These are phyloP conservation scores for Lentinus tigrinus DNA, from an alignment of 768 basidiomycete species.

Conservation along the genomic window DNA sequence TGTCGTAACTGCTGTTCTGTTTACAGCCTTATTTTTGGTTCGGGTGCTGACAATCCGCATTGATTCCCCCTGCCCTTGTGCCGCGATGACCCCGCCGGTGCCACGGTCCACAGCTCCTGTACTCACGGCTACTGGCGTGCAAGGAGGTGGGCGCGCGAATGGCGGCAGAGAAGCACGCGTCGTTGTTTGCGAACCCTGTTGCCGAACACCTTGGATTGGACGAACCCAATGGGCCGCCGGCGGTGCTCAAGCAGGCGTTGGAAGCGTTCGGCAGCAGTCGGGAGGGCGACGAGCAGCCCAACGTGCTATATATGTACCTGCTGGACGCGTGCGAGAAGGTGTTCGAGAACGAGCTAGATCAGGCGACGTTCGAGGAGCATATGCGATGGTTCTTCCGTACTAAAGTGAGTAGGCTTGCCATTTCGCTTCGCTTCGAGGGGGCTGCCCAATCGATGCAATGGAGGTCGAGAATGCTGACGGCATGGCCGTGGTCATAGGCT, in stretches of 20 bases:
- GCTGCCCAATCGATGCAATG: not conserved
- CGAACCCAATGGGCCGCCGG: conserved; percentile 74
- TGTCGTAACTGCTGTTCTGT: conserved; percentile 23
- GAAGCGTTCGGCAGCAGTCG: conserved; percentile 53
- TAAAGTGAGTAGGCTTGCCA: conserved; percentile 51
- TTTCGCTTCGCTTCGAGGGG: not conserved
- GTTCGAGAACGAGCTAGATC: conserved; percentile 92
- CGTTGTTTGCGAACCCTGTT: conserved; percentile 73
- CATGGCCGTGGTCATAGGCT: conserved; percentile 48
- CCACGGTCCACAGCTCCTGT: conserved; percentile 62
- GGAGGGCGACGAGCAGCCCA: conserved; percentile 39
- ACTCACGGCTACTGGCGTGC: conserved; percentile 82
- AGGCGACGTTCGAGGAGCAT: conserved; percentile 90
- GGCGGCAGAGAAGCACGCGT: conserved; percentile 63
- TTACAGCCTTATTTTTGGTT: conserved; percentile 6
- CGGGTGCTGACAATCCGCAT: conserved; percentile 7
- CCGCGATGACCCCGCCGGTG: not conserved
- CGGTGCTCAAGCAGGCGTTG: conserved; percentile 65
- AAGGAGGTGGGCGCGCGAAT: conserved; percentile 76
- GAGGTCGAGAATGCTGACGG: conserved; percentile 27
- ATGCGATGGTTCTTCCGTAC: conserved; percentile 93
- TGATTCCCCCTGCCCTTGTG: not conserved
- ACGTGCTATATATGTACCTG: conserved; percentile 85
- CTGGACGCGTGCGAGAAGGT: conserved; percentile 90
- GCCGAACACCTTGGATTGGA: conserved; percentile 84